Evolutionary conservation across 768 basidiomycete genomes (phyloP).

Genomic region (Cystofilobasidium macerans): DNA sequence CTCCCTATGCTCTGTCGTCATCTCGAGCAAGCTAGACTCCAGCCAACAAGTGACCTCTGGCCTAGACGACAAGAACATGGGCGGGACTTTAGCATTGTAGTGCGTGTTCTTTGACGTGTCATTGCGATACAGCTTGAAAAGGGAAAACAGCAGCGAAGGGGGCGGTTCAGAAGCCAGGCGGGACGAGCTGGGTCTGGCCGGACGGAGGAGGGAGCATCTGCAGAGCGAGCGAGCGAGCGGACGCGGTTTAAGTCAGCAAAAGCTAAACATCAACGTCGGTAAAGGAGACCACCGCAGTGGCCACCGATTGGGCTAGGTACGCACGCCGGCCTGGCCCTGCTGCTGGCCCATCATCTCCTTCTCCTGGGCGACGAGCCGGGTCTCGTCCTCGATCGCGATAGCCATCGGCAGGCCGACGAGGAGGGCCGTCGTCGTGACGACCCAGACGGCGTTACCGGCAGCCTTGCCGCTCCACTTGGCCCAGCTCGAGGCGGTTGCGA

Average conservation of each 20-base stretch:
- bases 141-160: too few relatives aligned
- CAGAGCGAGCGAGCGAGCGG: not conserved
- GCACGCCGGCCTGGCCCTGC: slow-evolving; percentile 79
- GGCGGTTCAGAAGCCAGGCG: slow-evolving; percentile 62
- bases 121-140: not conserved
- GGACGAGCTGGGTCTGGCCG: slow-evolving; percentile 48
- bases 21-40: too few relatives aligned
- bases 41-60: too few relatives aligned
- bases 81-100: not conserved
- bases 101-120: not conserved
- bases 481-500: slow-evolving; percentile 53
- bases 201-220: slow-evolving; percentile 64
- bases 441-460: slow-evolving; percentile 83
- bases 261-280: not conserved
- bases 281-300: not conserved
- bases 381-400: slow-evolving; percentile 88
- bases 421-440: slow-evolving; percentile 83
- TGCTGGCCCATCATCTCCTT: slow-evolving; percentile 87
- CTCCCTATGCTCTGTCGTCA: too few relatives aligned
- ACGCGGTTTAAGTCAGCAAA: not conserved
- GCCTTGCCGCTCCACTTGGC: slow-evolving; percentile 58
- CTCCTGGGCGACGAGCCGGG: slow-evolving; percentile 85
- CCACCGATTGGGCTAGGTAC: too few relatives aligned
- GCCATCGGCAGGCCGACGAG: slow-evolving; percentile 89
- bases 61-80: not conserved